Base-by-base conservation (phyloP, 1,284 basidiomycete genomes). In the Leccinum fallax region DNA sequence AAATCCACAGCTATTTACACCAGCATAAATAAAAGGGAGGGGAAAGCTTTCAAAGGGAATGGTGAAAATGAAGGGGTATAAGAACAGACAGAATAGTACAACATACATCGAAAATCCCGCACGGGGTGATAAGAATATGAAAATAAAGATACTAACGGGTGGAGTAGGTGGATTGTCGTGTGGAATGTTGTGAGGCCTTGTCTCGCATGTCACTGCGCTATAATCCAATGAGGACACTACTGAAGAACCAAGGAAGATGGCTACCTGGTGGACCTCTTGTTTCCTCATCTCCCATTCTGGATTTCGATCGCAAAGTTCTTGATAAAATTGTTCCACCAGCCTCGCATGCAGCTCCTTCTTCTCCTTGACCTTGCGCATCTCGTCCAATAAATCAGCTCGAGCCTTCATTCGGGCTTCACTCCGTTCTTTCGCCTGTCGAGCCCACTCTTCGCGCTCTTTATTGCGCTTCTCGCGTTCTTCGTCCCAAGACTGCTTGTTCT, bases 271-370 rank as follows among this genome's bases (percentile, higher is more conserved):
- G 9, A 75, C 78, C 57, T 79, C 79, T 70, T 78, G 77, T 68
- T 79, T 80, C 55, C 88, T 80, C 43, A 78, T 77, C 64, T 83
- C 81, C 83, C 87, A 88, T 65, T 87, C 87, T n/a, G 88, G 88
- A 64, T 82, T 84, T 60, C 79, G 72, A 40, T 78, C 74, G 58
- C 84, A 80, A 60, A 90, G 77, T 52, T 84, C 82, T 51, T 80
- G 76, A 49, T 84, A 74, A 66, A 85, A 78, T 46, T 81, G 77
- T 34, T 80, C 75, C 7, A 82, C 78, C 68, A 85, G 71, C 28
- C 68, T 67, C 5, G 67, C 38, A 24, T 78, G 66, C 61, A 71
- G 60, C 43, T 71, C 75, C 63, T 77, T 75, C 59, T 74, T 74
- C 61, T 78, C 77, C 66, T 75, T 77, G 61, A 76, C 61, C 58